Percentiles rank a stretch among this genome's conserved stretches.
Conservation (phyloP, 345 rosid species). For the Syzygium jambos region DNA sequence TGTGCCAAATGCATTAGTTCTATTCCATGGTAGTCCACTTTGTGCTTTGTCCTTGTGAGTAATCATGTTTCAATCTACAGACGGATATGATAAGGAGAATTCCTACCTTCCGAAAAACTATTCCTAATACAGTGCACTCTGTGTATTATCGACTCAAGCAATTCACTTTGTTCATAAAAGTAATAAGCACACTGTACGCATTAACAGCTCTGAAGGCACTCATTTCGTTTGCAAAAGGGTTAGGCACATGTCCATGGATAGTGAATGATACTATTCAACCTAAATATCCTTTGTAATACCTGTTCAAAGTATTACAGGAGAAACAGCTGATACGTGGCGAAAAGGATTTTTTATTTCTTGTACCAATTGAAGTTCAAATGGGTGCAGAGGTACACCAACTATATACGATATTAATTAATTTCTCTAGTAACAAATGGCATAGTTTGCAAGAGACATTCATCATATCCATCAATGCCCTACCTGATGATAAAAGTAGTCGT, state of each 20-base stretch:
- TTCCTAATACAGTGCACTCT: background rate
- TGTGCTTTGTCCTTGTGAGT: background rate
- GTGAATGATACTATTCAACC: background rate
- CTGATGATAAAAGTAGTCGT: slow-evolving; percentile 94
- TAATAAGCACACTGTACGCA: background rate
- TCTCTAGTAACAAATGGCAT: background rate
- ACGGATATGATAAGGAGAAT: background rate
- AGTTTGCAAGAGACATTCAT: background rate
- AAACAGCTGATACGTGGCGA: background rate
- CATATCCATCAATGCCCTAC: slow-evolving; percentile 17
- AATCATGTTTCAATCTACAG: background rate
- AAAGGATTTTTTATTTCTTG: background rate
- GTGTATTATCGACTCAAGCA: background rate
- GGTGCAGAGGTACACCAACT: background rate
- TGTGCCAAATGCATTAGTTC: background rate
- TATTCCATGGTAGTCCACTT: background rate
- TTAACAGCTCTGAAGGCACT: background rate
- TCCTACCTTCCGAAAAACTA: background rate
- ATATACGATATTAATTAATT: background rate
- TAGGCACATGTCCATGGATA: background rate
- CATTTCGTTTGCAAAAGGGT: background rate
- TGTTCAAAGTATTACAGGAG: background rate
- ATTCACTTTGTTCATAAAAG: background rate
- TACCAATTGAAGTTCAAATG: background rate
- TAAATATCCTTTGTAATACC: background rate